Evolutionary conservation across 768 basidiomycete genomes (phyloP).

Genomic region (Crucibulum laeve): DNA sequence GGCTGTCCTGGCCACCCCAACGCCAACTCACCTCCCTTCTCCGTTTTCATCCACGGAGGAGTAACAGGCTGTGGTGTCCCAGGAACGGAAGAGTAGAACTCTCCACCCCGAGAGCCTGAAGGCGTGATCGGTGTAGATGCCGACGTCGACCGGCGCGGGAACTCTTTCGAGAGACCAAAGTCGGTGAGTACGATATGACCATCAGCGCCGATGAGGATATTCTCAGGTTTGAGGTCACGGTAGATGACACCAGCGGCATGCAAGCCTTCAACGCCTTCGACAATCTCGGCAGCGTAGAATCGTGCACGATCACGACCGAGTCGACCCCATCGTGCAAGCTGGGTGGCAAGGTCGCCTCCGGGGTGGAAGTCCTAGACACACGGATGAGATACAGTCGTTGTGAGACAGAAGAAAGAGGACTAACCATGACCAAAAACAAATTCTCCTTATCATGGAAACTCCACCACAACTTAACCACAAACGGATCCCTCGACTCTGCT

Average conservation of each 20-base stretch:
- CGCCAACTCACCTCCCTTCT: slow-evolving; percentile 48
- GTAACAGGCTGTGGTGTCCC: slow-evolving; percentile 37
- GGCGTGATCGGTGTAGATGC: slow-evolving; percentile 57
- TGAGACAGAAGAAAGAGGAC: slow-evolving; percentile 18
- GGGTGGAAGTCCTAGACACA: slow-evolving; percentile 80
- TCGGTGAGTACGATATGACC: slow-evolving; percentile 98
- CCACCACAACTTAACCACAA: slow-evolving; percentile 95
- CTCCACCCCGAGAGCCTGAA: slow-evolving; percentile 38
- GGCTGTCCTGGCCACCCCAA: slow-evolving; percentile 55
- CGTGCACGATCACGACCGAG: slow-evolving; percentile 91
- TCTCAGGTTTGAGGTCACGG: slow-evolving; percentile 95
- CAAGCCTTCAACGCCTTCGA: slow-evolving; percentile 92
- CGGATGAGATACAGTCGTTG: background rate
- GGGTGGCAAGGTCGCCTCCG: slow-evolving; percentile 95
- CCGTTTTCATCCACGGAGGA: slow-evolving; percentile 79
- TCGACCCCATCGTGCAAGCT: slow-evolving; percentile 93
- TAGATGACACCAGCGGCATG: slow-evolving; percentile 95
- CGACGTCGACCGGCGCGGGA: slow-evolving; percentile 50
- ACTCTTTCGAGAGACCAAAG: slow-evolving; percentile 93
- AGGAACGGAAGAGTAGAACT: slow-evolving; percentile 53
- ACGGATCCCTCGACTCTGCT: slow-evolving; percentile 82
- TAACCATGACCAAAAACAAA: slow-evolving; percentile 91
- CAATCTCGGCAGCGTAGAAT: slow-evolving; percentile 97
- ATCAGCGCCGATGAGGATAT: slow-evolving; percentile 89
- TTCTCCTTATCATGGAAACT: slow-evolving; percentile 98